phyloP scores from a whole-genome alignment of 805 yeast genomes.

The Starmerella bombi region DNA sequence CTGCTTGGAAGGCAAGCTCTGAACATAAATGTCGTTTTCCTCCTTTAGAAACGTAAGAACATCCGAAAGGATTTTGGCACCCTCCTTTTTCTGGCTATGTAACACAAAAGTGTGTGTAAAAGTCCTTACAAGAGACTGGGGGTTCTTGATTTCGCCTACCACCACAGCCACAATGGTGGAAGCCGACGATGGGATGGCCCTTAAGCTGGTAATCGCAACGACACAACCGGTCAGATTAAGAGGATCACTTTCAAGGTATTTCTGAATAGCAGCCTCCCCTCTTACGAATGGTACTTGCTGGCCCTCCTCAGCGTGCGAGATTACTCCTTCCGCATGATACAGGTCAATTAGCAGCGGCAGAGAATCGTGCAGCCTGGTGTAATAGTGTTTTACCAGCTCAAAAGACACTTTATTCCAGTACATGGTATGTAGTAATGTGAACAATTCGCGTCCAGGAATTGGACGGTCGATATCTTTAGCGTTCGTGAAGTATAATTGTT shows the following conservation, averaged over 20 bases:
- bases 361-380: slow-evolving; percentile 26
- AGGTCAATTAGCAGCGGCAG: slow-evolving; percentile 27
- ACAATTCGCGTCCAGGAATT: not conserved
- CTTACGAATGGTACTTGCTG: slow-evolving; percentile 17
- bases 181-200: slow-evolving; percentile 26
- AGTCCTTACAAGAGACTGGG: slow-evolving; percentile 24
- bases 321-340: slow-evolving; percentile 27
- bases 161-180: slow-evolving; percentile 30
- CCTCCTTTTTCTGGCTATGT: slow-evolving; percentile 19
- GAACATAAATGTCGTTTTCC: too few relatives aligned
- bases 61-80: slow-evolving; percentile 30
- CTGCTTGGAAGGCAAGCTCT: too few relatives aligned
- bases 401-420: slow-evolving; percentile 26
- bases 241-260: slow-evolving; percentile 20
- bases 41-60: slow-evolving; percentile 27
- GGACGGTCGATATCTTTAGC: not conserved
- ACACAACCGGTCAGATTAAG: slow-evolving; percentile 27
- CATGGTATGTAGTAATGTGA: not conserved
- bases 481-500: not conserved
- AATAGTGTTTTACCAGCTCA: slow-evolving; percentile 32
- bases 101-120: slow-evolving; percentile 32
- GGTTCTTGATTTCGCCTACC: slow-evolving; percentile 30
- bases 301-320: slow-evolving; percentile 31
- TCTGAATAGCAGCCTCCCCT: slow-evolving; percentile 27
- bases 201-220: slow-evolving; percentile 29